Evolutionary conservation across 495 filamentous ascomycete species (phyloP), one percentile per base, ranked within the genome.

Genomic region (Platismatia glauca): DNA sequence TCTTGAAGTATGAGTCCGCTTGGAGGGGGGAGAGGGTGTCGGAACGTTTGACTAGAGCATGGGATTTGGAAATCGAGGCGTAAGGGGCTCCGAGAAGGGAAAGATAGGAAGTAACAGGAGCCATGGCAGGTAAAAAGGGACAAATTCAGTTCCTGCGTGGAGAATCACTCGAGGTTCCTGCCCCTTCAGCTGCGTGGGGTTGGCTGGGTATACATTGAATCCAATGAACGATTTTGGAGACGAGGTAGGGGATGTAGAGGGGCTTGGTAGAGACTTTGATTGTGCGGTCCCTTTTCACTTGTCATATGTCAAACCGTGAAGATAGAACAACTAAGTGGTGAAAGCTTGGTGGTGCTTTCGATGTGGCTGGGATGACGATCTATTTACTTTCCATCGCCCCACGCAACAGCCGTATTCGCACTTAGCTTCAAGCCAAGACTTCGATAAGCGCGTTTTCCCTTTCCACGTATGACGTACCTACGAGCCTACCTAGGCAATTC

Each of bases 1-100:
- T 63, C 7, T 22, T 31, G 31, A 66, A 59, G 52, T 62, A 63
- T 31, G 60, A 59, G 13, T 39, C 64, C 24, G 48, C 48, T 58
- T 66, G 46, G 22, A 68, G 63, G 3, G 66, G 63, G 34, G 52
- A 66, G 38, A 63, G 43, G 22, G 33, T 7, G 20, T 56, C 57
- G 18, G 59, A 50, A 39, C 59, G 64, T n/a, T 22, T 48, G 27
- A 27, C 34, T 7, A 58, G 39, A 55, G 61, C 16, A 16, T 38
- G 34, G 18, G 39, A n/a, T 34, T 46, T 33, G 4, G 48, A 33
- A 27, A 33, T 16, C 13, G 61, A 50, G 37, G 24, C 12, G 18
- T 33, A 33, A 27, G 57, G 8, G 44, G 65, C 34, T 24, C 55
- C 44, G 24, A 59, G 37, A 20, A 3, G 39, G 15, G 18, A 50